phyloP scores from a whole-genome alignment of 2,329 filamentous ascomycete species.

The Lecanicillium sp. region DNA sequence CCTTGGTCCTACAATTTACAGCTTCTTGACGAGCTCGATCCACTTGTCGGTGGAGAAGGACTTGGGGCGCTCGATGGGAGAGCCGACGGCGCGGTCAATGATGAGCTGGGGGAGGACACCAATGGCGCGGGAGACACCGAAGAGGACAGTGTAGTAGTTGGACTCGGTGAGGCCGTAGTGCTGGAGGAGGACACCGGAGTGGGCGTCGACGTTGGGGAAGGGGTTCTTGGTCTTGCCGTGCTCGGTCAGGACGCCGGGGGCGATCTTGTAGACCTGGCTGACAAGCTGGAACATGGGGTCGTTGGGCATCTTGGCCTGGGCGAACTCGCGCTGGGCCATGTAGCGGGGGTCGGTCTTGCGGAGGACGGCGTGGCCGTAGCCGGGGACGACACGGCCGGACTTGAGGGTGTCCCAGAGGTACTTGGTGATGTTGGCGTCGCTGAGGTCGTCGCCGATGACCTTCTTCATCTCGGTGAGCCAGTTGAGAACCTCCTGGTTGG shows the following conservation, averaged over 20 bases:
- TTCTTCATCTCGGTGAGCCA: conserved; percentile 99
- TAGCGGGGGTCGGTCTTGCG: conserved; percentile 99
- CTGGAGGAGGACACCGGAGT: conserved; percentile 98
- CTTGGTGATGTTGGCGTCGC: conserved; percentile 93
- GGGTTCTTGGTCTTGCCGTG: conserved; percentile 99
- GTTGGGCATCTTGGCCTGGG: conserved; percentile 80
- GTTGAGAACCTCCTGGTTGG: conserved; percentile 99
- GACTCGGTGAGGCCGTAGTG: conserved; percentile 99
- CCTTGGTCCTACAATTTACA: conserved; percentile 55
- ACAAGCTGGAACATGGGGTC: conserved; percentile 99
- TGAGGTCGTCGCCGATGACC: conserved; percentile 84
- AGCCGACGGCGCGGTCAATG: conserved; percentile 95
- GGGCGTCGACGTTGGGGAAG: conserved; percentile 96
- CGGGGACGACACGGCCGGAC: conserved; percentile 89
- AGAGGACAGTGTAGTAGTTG: conserved; percentile 99
- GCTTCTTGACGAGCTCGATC: conserved; percentile 86
- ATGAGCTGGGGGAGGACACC: conserved; percentile 99
- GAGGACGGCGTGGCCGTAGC: conserved; percentile 97
- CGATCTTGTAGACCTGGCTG: conserved; percentile 99
- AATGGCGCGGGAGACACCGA: conserved; percentile 95
- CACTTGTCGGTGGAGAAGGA: conserved; percentile 97
- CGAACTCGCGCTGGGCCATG: conserved; percentile 96
- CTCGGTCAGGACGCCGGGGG: conserved; percentile 93
- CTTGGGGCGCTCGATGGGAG: conserved; percentile 98
- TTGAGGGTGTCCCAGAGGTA: conserved; percentile 99